Evolutionary conservation across 768 basidiomycete genomes (phyloP).

Genomic region (Kwoniella dendrophila): DNA sequence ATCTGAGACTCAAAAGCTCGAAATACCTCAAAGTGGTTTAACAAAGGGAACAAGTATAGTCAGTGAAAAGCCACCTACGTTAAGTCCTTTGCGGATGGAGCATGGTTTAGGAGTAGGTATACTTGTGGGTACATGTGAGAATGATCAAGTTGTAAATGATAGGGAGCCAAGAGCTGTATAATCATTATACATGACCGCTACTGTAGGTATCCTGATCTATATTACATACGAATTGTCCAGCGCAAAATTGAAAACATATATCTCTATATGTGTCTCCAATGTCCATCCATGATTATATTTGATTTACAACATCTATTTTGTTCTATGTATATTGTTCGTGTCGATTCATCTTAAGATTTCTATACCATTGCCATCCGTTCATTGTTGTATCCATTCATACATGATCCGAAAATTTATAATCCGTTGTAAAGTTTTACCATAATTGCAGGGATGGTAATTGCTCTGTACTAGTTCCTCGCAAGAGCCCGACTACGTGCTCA

Average conservation of each 20-base stretch:
- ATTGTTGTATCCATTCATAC: too few relatives aligned
- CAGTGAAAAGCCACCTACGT: constrained; percentile 4
- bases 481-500: too few relatives aligned
- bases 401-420: too few relatives aligned
- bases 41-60: neutral
- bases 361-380: neutral
- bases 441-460: too few relatives aligned
- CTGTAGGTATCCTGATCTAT: too few relatives aligned
- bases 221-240: too few relatives aligned
- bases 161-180: neutral
- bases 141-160: neutral
- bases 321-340: constrained; percentile 1
- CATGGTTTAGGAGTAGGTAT: constrained; percentile 7
- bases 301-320: neutral
- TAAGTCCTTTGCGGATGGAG: neutral
- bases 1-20: neutral
- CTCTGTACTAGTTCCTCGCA: too few relatives aligned
- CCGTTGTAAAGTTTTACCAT: too few relatives aligned
- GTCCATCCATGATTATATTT: neutral
- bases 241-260: too few relatives aligned
- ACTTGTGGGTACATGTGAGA: neutral
- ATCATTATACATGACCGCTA: too few relatives aligned
- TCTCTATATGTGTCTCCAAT: too few relatives aligned
- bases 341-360: neutral
- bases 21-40: neutral